Evolutionary conservation across 179 eudicot species (phyloP), one percentile per base, ranked within the genome.

Genomic region (Beta corolliflora): DNA sequence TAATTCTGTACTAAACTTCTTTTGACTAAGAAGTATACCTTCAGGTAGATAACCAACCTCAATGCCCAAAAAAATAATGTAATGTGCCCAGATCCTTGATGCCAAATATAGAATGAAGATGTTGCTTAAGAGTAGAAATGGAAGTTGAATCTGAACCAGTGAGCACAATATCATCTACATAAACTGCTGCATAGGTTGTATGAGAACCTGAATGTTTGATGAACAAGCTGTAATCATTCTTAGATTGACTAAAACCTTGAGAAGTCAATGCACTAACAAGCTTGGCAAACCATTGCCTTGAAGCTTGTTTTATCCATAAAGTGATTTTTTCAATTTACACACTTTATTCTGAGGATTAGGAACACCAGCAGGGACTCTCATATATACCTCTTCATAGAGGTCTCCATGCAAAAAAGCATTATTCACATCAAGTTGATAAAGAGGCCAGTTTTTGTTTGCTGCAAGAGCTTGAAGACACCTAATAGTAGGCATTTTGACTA

Each of bases 261-360:
- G 14, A 3, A 3, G 2, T 4, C 5, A 65, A 15, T 11, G 23
- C 70, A 13, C 9, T 3, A 9, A 2, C 16, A 25, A 65, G 45
- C 7, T 31, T 65, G 0, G 70, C 8, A 6, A 23, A 65, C 70
- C 45, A 65, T 12, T 65, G 70, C 18, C 45, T 25, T 0, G 79
- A 66, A 3, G 70, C 56, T 60, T 76, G 79, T 61, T 76, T 76
- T 3, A n/a, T 1, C 79, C 68, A 41, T 76, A 76, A 4, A 76
- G 13, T 0, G 69, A 65, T 7, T 56, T 48, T 11, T 25, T 31
- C 3, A 76, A 36, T 5, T 36, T 65, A 21, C 79, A 76, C 0
- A 76, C 79, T 25, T 55, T 16, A 0, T 36, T 18, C 0, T 19
- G 5, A 15, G 53, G 23, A 36, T 58, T 41, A 15, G 16, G 21